phyloP scores from a whole-genome alignment of 2,329 filamentous ascomycete genomes.

The Magnaporthiopsis poae region DNA sequence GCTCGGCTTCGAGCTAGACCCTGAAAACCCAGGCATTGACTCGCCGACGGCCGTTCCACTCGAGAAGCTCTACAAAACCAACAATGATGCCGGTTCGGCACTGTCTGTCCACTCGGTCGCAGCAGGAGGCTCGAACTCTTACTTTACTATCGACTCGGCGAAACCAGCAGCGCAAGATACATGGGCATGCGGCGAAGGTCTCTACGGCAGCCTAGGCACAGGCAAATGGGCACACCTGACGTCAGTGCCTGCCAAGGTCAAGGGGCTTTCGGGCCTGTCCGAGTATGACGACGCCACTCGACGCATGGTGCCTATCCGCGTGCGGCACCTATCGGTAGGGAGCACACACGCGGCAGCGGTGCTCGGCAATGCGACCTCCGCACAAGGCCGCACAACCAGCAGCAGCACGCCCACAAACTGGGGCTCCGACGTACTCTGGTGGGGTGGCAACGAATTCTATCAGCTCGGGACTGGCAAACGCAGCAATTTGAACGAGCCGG shows the following conservation, averaged over 20 bases:
- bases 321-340: constrained; percentile 65
- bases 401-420: constrained; percentile 63
- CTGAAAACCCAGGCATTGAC: constrained; percentile 53
- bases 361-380: constrained; percentile 68
- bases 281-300: constrained; percentile 74
- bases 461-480: constrained; percentile 87
- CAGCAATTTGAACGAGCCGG: constrained; percentile 65
- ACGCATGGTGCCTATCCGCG: constrained; percentile 63
- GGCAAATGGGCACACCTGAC: constrained; percentile 87
- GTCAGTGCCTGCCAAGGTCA: constrained; percentile 66
- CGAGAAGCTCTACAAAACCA: constrained; percentile 59
- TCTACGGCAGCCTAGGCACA: constrained; percentile 72
- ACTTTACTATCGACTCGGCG: constrained; percentile 73
- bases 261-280: constrained; percentile 68
- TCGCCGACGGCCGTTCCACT: constrained; percentile 62
- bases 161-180: constrained; percentile 59
- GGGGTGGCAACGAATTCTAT: constrained; percentile 89
- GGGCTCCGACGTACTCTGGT: constrained; percentile 82
- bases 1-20: constrained; percentile 66
- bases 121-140: constrained; percentile 79
- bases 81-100: background rate
- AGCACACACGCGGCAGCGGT: constrained; percentile 72
- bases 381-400: constrained; percentile 23
- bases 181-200: constrained; percentile 79
- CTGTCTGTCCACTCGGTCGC: constrained; percentile 49